Evolutionary conservation across 208 protist genomes (phyloP), one percentile per base, ranked within the genome.

Genomic region (Leishmania aethiopica): DNA sequence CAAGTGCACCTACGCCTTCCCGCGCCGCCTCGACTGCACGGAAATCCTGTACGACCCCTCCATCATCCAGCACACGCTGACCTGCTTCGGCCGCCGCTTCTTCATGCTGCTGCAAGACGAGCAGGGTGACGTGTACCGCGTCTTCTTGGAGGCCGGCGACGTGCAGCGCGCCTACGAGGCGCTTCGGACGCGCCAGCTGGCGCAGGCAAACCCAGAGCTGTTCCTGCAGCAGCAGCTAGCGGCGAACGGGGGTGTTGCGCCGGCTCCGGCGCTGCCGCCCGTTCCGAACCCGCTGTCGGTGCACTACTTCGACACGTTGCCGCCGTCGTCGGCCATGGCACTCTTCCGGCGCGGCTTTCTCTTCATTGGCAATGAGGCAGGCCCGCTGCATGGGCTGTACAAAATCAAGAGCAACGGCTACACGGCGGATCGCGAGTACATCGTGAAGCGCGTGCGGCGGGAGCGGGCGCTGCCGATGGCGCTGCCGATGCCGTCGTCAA

Each of bases 281-380:
- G 88, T 93, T 60, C 84, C 88, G n/a, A 95, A 91, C 71, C 84
- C 87, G 19, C 85, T 99, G 0, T 82, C 87, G 13, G 88, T 99
- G 49, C 86, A 92, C 47, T 99, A 99, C 90, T 99, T 99, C 85
- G 99, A 99, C 79, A 99, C 99, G 1, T 88, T 99, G 11, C 95
- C 99, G 19, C 83, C 96, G 1, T 89, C 98, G 6, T 95, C 83
- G 28, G 80, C 89, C 15, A 88, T 99, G 73, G 92, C 83, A 66
- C 90, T 99, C 17, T 94, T 99, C 37, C 93, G 94, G 66, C 92
- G 81, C 28, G 99, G 99, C 4, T 99, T 98, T 87, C 85, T 99
- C 1, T 99, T 99, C 81, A 85, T 94, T 11, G 99, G 98, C 22
- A 87, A 94, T 57, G 99, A 99, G 88, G 97, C 96, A 64, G 96